Evolutionary conservation across 768 basidiomycete species (phyloP), one percentile per base, ranked within the genome.

Genomic region (Bullera alba): DNA sequence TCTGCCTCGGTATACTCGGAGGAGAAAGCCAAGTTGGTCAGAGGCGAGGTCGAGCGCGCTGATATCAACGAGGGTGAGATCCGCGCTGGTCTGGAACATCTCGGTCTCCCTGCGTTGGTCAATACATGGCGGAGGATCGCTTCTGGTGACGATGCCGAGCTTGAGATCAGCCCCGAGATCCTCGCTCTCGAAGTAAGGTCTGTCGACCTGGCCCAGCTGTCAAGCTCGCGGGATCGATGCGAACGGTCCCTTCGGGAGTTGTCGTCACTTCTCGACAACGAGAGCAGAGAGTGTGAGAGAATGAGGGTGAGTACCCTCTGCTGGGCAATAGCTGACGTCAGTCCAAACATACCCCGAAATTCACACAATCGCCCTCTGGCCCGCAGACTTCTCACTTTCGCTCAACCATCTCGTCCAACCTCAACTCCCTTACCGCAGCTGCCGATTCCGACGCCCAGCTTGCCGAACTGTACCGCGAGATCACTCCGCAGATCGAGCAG

Each of bases 1-100:
- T 87, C 86, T 56, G 93, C 93, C 14, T 87, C 85, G 51, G 83
- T 99, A 14, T 99, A 99, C 72, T 93, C 90, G 0, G 95, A 99
- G 72, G 95, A 99, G 75, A 97, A 97, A 75, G 95, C 93, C 19
- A 97, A 99, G 73, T 68, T 87, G 23, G 89, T 91, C 6, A 79
- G 95, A 34, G 81, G 77, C 4, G 91, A 97, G 70, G 86, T 85
- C 6, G 93, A 96, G 76, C 81, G 82, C 46, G 84, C 83, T 0
- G 92, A 96, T 56, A 76, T 80, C 21, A 83, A 85, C 0, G 90
- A 95, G 65, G 84, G 78, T 4, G 87, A 92, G 70, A 79, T 80
- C 28, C 76, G 81, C 56, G 86, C 86, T 41, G 82, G 83, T 21
- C 70, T 97, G 45, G 91, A 93, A 42, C 81, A 82, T 25, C 76